These are phyloP conservation scores for Didymella pinodella DNA, from an alignment of 2,329 filamentous ascomycete species.

Conservation along the genomic window DNA sequence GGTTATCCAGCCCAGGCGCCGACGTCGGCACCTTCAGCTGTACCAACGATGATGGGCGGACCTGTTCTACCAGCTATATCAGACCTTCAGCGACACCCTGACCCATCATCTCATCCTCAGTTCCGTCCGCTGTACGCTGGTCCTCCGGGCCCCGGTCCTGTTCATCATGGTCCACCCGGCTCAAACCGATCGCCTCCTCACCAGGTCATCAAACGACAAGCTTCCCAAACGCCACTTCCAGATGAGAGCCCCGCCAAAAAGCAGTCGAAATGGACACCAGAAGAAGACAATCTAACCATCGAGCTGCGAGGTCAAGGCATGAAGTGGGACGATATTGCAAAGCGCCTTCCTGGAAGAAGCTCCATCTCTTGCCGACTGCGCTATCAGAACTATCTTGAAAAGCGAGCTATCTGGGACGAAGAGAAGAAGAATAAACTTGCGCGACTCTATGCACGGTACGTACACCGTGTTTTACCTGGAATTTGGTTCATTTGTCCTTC, in stretches of 20 bases:
- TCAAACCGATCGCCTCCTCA: slow-evolving; percentile 45
- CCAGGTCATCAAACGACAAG: slow-evolving; percentile 48
- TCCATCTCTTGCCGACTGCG: slow-evolving; percentile 93
- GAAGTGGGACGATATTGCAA: slow-evolving; percentile 99
- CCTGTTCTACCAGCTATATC: slow-evolving; percentile 50
- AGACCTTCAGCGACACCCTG: slow-evolving; percentile 50
- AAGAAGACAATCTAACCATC: slow-evolving; percentile 94
- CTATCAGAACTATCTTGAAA: slow-evolving; percentile 96
- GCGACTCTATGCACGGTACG: slow-evolving; percentile 89
- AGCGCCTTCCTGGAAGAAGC: slow-evolving; percentile 86
- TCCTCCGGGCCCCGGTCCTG: slow-evolving; percentile 49
- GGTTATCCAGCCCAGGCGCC: slow-evolving; percentile 39
- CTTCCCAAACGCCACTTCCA: slow-evolving; percentile 48
- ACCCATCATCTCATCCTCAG: slow-evolving; percentile 49
- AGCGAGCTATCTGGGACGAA: slow-evolving; percentile 93
- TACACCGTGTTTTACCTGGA: slow-evolving; percentile 24
- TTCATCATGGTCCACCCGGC: slow-evolving; percentile 35
- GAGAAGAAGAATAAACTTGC: slow-evolving; percentile 97
- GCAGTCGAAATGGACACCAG: slow-evolving; percentile 94
- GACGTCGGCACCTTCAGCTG: slow-evolving; percentile 34
- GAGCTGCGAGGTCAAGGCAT: slow-evolving; percentile 88
- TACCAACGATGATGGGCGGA: slow-evolving; percentile 47
- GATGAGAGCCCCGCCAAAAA: slow-evolving; percentile 52
- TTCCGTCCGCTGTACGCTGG: slow-evolving; percentile 51
- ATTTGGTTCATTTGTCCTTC: background rate